These are phyloP conservation scores for Alternaria conjuncta DNA, from an alignment of 2,329 filamentous ascomycete species.

Conservation along the genomic window DNA sequence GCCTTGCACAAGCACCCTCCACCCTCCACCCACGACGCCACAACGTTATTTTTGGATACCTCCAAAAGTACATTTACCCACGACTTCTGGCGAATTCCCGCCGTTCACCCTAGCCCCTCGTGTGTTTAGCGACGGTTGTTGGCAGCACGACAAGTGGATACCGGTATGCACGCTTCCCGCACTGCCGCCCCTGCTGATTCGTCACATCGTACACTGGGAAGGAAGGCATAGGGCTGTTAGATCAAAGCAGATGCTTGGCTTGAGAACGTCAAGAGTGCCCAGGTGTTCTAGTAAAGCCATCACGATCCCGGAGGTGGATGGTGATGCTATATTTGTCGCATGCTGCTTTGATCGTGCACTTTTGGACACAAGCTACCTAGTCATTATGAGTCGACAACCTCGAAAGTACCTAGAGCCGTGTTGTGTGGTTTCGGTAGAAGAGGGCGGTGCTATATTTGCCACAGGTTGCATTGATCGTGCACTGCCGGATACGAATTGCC, in stretches of 20 bases:
- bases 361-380: neutral
- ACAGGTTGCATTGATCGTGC: neutral
- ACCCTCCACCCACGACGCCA: neutral
- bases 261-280: neutral
- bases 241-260: neutral
- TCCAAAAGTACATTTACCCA: neutral
- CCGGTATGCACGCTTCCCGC: neutral
- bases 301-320: neutral
- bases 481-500: neutral
- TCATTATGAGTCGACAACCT: neutral
- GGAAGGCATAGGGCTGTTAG: neutral
- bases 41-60: neutral
- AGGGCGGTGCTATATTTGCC: neutral
- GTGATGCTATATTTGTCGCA: neutral
- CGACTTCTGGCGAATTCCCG: neutral
- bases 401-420: accelerated
- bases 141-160: neutral
- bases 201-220: neutral
- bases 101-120: neutral
- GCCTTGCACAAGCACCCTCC: neutral
- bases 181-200: neutral
- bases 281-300: neutral
- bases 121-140: neutral
- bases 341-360: neutral
- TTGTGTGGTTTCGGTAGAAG: neutral